Percentiles rank a stretch among this genome's conserved stretches.
These are phyloP conservation scores for Penicillium digitatum DNA, from an alignment of 2,329 filamentous ascomycete species.

Conservation along the genomic window DNA sequence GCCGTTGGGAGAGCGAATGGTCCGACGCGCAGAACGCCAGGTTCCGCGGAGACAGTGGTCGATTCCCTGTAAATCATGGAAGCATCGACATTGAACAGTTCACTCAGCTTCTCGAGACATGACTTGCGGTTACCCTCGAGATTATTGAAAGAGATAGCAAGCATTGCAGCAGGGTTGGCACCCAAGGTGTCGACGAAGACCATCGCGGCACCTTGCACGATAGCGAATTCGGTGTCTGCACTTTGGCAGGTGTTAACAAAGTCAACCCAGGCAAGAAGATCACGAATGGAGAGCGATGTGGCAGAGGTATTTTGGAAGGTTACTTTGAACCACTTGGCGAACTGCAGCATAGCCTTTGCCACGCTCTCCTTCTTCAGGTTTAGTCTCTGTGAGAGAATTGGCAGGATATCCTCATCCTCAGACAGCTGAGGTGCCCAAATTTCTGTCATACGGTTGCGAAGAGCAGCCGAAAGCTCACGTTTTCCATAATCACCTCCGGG, in stretches of 20 bases:
- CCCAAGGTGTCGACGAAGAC: constrained; percentile 95
- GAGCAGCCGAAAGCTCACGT: constrained; percentile 88
- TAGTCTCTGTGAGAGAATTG: constrained; percentile 80
- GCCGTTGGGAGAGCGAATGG: constrained; percentile 65
- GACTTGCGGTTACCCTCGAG: constrained; percentile 66
- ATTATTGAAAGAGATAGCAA: constrained; percentile 66
- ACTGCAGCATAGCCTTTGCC: constrained; percentile 70
- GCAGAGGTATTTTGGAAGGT: constrained; percentile 71
- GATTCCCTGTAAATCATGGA: constrained; percentile 60
- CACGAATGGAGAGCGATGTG: constrained; percentile 81
- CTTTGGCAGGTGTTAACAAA: constrained; percentile 71
- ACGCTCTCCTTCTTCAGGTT: constrained; percentile 52
- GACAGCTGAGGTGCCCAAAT: constrained; percentile 94
- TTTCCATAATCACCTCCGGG: constrained; percentile 98
- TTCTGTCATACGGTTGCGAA: constrained; percentile 95
- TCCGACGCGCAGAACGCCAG: constrained; percentile 62
- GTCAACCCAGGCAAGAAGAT: constrained; percentile 87
- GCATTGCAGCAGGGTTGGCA: constrained; percentile 84
- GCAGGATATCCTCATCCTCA: constrained; percentile 76
- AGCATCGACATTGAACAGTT: constrained; percentile 63
- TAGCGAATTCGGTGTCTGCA: constrained; percentile 48
- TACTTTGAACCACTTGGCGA: constrained; percentile 88
- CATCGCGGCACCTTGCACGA: constrained; percentile 85
- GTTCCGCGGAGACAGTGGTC: constrained; percentile 56
- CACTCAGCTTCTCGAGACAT: constrained; percentile 69